Base-by-base conservation (phyloP, 331 rosid genomes). In the Rhamnella rubrinervis region DNA sequence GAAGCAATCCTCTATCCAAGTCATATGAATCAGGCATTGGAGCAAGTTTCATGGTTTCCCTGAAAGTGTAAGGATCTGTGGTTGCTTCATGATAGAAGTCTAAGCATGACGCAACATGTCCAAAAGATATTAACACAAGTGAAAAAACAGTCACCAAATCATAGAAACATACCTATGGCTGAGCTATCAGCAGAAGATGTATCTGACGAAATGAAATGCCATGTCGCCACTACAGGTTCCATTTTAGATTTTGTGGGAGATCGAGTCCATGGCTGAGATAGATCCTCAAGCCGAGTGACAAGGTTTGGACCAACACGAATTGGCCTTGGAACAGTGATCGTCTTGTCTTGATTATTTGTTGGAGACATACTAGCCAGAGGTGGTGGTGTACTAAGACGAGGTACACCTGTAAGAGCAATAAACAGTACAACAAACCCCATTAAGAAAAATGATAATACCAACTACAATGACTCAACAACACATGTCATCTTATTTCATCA, bases 1-100 rank as follows among this genome's bases (percentile, higher is more conserved):
- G 92, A 71, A 95, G 97, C 86, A 95, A 78, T 62, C 98, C 98
- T 85, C 98, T 84, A 74, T 95, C 98, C 80, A 95, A 73, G 88
- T 95, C 98, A 80, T 78, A 95, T 51, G 98, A 89, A 80, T 95
- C 98, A 39, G 93, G 96, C 95, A 95, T 91, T 67, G 97, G 97
- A 82, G 95, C 98, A 76, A 95, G 93, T 82, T 82, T 87, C 77
- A 87, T n/a, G 63, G 81, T 68, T 69, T 84, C 89, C 98, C 97
- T 91, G 98, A 84, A 91, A 95, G 88, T 86, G 81, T 95, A 85
- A 83, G 97, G 91, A 84, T 91, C 98, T 95, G 98, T 76, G 95
- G 98, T 89, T 93, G 98, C 91, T 91, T 91, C 91, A 91, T 85
- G 97, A 88, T 88, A 89, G 96, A 82, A 81, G 80, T 82, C 88